phyloP scores from a whole-genome alignment of 2,329 filamentous ascomycete genomes.

The Neofusicoccum sp. region DNA sequence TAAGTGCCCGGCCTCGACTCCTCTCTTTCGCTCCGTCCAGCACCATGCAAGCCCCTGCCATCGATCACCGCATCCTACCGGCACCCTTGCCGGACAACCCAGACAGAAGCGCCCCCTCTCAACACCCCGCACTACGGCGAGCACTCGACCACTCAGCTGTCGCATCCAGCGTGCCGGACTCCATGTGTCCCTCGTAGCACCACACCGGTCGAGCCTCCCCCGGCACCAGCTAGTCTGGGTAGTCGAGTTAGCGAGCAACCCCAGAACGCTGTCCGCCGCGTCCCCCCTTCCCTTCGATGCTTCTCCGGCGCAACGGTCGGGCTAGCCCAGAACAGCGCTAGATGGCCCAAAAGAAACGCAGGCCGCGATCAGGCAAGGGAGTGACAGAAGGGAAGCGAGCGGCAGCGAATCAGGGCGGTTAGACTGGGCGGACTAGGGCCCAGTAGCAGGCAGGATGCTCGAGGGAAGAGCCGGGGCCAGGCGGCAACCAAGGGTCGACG shows the following conservation, averaged over 20 bases:
- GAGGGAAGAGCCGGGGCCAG: background rate
- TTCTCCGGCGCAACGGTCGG: no score
- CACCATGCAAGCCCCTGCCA: background rate
- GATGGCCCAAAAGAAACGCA: no score
- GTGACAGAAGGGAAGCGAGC: no score
- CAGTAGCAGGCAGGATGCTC: background rate
- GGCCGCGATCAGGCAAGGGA: no score
- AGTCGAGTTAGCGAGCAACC: background rate
- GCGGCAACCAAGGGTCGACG: background rate
- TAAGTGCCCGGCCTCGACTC: background rate
- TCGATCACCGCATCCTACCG: background rate
- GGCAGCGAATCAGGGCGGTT: no score
- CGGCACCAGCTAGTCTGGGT: background rate
- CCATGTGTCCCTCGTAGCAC: no score
- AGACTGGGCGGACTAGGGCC: no score
- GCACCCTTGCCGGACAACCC: conserved; percentile 3
- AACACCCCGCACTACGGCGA: conserved; percentile 5
- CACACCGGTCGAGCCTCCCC: background rate
- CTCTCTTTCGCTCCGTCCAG: background rate
- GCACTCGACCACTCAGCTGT: background rate
- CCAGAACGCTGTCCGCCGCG: background rate
- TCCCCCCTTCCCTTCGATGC: background rate
- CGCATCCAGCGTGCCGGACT: no score
- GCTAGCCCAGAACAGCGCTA: no score
- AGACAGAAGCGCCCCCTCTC: conserved; percentile 4